Conservation (phyloP, 495 filamentous ascomycete genomes). For the Penicillium silybi region DNA sequence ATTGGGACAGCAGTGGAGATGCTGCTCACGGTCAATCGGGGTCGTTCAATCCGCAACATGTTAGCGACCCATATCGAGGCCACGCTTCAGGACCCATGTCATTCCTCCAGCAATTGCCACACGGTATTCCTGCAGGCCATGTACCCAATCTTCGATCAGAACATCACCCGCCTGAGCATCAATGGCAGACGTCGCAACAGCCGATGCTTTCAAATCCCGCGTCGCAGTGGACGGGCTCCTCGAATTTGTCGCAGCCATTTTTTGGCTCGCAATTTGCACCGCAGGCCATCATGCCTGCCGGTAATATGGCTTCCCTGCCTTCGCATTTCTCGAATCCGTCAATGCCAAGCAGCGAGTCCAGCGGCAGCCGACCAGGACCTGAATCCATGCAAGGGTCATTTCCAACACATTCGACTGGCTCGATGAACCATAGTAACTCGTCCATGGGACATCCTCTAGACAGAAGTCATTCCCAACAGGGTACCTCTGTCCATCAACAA, state of each 20-base stretch:
- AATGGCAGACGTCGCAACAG: constrained; percentile 13
- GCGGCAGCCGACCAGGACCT: neutral
- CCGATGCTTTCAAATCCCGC: neutral
- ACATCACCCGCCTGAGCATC: constrained; percentile 14
- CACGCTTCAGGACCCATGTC: neutral
- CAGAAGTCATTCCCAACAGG: constrained; percentile 15
- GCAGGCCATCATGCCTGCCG: neutral
- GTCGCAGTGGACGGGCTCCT: neutral
- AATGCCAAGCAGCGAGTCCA: neutral
- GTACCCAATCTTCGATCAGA: neutral
- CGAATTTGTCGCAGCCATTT: constrained; percentile 3
- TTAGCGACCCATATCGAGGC: neutral
- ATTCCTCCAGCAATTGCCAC: neutral
- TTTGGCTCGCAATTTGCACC: neutral
- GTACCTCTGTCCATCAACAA: neutral
- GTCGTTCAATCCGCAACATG: neutral
- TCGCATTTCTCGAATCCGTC: neutral
- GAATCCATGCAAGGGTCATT: neutral
- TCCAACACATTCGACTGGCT: neutral
- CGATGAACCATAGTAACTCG: neutral
- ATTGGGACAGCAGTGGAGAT: neutral
- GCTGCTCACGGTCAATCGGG: neutral
- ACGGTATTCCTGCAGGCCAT: neutral
- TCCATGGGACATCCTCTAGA: constrained; percentile 1
- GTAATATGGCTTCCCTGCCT: neutral